These are phyloP conservation scores for Lichtheimia ramosa DNA, from an alignment of 371 early-diverging fungal species.

Conservation along the genomic window DNA sequence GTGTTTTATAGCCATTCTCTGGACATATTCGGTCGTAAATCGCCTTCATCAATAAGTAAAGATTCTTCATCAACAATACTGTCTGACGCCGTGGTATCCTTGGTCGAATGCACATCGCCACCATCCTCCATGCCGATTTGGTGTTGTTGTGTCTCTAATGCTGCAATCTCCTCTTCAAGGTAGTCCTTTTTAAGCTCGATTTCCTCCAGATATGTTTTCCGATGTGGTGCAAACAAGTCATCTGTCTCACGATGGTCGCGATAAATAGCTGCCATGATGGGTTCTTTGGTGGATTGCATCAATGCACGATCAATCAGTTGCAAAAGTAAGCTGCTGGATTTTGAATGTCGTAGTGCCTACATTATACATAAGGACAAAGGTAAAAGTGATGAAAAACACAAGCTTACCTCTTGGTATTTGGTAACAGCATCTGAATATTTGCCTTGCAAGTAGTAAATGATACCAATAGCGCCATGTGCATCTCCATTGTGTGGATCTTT, in stretches of 20 bases:
- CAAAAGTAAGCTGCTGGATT: background rate
- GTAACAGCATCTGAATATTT: conserved; percentile 48
- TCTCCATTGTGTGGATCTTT: conserved; percentile 30
- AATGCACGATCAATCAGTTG: conserved; percentile 6
- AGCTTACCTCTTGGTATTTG: conserved; percentile 46
- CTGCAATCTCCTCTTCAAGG: conserved; percentile 8
- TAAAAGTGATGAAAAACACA: background rate
- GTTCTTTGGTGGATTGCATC: background rate
- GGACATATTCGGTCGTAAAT: conserved; percentile 4
- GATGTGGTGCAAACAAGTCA: background rate
- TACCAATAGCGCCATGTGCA: conserved; percentile 42
- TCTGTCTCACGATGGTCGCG: background rate
- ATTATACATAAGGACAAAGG: background rate
- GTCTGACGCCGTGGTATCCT: background rate
- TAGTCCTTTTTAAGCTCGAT: conserved; percentile 6
- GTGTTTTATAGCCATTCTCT: conserved; percentile 9
- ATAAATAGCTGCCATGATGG: background rate
- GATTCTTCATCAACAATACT: conserved; percentile 1
- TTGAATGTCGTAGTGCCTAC: conserved; percentile 1
- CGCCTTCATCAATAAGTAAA: conserved; percentile 6
- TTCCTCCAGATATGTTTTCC: background rate
- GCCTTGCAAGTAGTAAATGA: conserved; percentile 50
- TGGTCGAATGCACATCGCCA: background rate
- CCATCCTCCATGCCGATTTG: background rate
- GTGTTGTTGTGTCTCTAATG: background rate